A percentile compares a stretch with the other conserved stretches of the same genome.
Evolutionary conservation across 108 stramenopile genomes (phyloP).

Genomic region (Poteriospumella lacustris): DNA sequence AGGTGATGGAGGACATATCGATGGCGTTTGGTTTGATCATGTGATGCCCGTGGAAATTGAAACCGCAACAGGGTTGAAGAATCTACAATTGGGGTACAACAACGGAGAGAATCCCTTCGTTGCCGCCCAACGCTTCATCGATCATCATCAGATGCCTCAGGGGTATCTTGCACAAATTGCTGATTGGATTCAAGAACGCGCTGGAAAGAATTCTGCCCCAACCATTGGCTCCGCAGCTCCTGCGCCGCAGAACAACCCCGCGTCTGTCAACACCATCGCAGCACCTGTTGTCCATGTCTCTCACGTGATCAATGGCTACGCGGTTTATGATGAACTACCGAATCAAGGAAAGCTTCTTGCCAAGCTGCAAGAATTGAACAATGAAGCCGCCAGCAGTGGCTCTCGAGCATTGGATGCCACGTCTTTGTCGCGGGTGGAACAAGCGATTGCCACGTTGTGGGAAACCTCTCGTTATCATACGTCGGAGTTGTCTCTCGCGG

Average conservation of each 20-base stretch:
- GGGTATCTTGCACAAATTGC: slow-evolving; percentile 76
- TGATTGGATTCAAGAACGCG: slow-evolving; percentile 75
- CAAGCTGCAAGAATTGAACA: not conserved
- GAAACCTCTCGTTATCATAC: slow-evolving; percentile 4
- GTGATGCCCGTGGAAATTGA: slow-evolving; percentile 92
- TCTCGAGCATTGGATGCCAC: not conserved
- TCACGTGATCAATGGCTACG: not conserved
- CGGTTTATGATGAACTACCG: not conserved
- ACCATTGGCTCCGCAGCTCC: not conserved
- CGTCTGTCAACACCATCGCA: not conserved
- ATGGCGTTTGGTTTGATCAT: slow-evolving; percentile 81
- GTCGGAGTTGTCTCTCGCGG: not conserved
- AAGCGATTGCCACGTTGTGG: not conserved
- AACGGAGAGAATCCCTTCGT: slow-evolving; percentile 93
- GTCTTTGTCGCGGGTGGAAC: not conserved
- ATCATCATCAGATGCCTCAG: slow-evolving; percentile 79
- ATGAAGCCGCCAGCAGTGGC: not conserved
- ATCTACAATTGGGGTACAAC: slow-evolving; percentile 84
- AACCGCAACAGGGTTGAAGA: slow-evolving; percentile 65
- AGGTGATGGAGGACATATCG: slow-evolving; percentile 58
- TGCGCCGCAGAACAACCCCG: not conserved
- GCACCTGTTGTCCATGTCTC: not conserved
- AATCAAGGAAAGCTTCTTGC: not conserved
- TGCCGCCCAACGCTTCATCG: slow-evolving; percentile 87
- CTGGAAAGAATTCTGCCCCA: slow-evolving; percentile 37